Evolutionary conservation across 176 grass and related monocot genomes (phyloP).

Genomic region (Eragrostis nindensis): DNA sequence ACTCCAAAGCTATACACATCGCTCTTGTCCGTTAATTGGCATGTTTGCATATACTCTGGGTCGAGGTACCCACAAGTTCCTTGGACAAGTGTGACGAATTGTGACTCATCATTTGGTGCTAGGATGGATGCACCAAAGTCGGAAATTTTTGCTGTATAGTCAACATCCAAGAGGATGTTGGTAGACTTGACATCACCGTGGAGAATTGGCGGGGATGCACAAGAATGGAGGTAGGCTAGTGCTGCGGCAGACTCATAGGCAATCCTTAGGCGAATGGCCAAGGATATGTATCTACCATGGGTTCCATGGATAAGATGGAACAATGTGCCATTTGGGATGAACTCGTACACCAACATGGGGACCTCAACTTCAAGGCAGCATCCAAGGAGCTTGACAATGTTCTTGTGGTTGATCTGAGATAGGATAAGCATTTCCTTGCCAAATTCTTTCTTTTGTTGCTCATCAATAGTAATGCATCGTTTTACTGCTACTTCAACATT

Average conservation of each 20-base stretch:
- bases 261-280: conserved; percentile 10
- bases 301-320: conserved; percentile 12
- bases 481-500: conserved; percentile 27
- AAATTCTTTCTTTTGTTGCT: conserved; percentile 21
- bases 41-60: conserved; percentile 52
- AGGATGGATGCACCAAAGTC: conserved; percentile 23
- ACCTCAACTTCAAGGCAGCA: conserved; percentile 30
- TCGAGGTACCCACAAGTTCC: conserved; percentile 58
- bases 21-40: conserved; percentile 33
- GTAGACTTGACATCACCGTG: conserved; percentile 24
- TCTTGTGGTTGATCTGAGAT: conserved; percentile 22
- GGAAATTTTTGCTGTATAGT: conserved; percentile 22
- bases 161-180: conserved; percentile 16
- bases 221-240: conserved; percentile 18
- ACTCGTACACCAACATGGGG: conserved; percentile 21
- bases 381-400: conserved; percentile 19
- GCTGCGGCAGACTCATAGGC: conserved; percentile 7
- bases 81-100: conserved; percentile 52
- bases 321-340: conserved; percentile 22
- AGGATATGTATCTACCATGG: neutral
- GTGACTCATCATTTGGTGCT: conserved; percentile 32
- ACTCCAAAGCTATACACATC: conserved; percentile 50
- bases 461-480: neutral
- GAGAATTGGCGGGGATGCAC: conserved; percentile 16
- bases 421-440: conserved; percentile 29